Base-by-base conservation (phyloP, 176 grass and related monocot genomes). In the Avena atlantica region DNA sequence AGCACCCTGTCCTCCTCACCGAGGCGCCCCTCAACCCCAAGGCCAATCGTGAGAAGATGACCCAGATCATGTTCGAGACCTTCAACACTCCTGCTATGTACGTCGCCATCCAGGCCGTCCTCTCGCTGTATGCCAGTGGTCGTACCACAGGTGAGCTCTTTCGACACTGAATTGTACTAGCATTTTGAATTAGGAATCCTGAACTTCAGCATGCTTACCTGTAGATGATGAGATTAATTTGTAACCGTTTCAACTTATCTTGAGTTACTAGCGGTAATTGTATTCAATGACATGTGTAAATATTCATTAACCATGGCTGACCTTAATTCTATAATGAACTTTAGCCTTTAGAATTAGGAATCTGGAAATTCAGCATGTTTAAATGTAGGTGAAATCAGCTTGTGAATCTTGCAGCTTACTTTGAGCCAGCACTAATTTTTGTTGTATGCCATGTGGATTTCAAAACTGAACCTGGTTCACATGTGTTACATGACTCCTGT, bases 11-110 rank as follows among this genome's bases (percentile, higher is more conserved):
- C 16, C 89, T 94, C 2, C 92, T 94, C 70, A 94, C 92, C 0
- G 92, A 94, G 84, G 92, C 92, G 3, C 92, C 92, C 1, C 89
- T 94, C n/a, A 94, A 94, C 84, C 92, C 92, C 81, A 94, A 94
- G 81, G 92, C 92, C 74, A 94, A 94, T 56, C 81, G 92, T 72
- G 92, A 94, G 85, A 91, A 91, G 84, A 94, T 94, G 92, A 94
- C 92, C 21, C 92, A 94, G 81, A 94, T 94, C 84, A 94, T 94
- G 92, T 94, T 94, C 63, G 92, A 94, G 84, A 94, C 92, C 20
- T 94, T 94, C 89, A 94, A 94, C 78, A 84, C 92, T 25, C 92
- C 92, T 3, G 92, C 92, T 8, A 94, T 89, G 92, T 94, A 94
- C 9, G 92, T 94, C n/a, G 92, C 92, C 81, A 94, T 94, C 84